Evolutionary conservation across 805 yeast species (phyloP), one percentile per base, ranked within the genome.

Genomic region (Suhomyces sp.): DNA sequence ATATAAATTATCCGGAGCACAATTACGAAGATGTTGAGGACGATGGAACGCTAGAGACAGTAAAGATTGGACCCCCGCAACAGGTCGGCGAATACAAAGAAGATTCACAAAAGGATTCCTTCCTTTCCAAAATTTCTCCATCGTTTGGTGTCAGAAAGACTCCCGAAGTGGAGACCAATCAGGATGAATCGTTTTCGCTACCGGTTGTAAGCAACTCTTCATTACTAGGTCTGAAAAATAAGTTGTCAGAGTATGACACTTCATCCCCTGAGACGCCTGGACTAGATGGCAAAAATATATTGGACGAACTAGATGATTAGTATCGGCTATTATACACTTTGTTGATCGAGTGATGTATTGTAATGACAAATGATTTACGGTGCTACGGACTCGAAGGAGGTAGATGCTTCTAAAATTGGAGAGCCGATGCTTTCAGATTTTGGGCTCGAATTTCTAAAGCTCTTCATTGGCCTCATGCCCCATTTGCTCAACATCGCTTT

Each of bases 401-500:
- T 6, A n/a, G 8, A 3, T 3, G 17, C 35, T n/a, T 31, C 35
- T 6, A 5, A n/a, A n/a, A 31, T 6, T 31, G 35, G 35, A n/a
- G 3, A 13, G 35, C 35, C 35, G 9, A 31, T n/a, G 17, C 17
- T n/a, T 4, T 31, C 17, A n/a, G 35, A 31, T 31, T 5, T 31
- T 31, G 15, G 35, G 9, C 7, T n/a, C 35, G 17, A 13, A 15
- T 39, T 20, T 39, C 22, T 39, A 12, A 39, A 48, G 19, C 56
- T 53, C 33, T 72, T 69, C 84, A 81, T 79, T 44, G 85, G 85
- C 57, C 66, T 68, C 59, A 84, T 58, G 0, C 94, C 94, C 92
- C 92, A 87, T 59, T 78, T 82, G 6, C 68, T 63, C 27, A 87
- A 69, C 89, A 87, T 81, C 7, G 67, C 77, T 52, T 78, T 85